These are phyloP conservation scores for Coelastrella sp. DNA, from an alignment of 139 green algal species.

Conservation along the genomic window DNA sequence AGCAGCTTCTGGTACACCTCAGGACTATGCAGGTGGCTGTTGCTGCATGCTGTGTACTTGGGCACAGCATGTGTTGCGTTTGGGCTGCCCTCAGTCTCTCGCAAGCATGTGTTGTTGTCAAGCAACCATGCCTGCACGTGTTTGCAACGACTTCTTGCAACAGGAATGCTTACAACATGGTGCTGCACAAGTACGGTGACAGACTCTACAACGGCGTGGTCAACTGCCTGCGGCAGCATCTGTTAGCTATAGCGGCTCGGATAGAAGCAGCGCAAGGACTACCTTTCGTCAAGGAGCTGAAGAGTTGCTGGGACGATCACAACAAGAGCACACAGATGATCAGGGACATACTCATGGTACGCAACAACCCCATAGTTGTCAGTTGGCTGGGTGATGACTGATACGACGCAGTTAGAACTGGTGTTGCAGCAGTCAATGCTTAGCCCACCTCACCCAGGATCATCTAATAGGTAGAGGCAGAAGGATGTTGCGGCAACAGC, in stretches of 20 bases:
- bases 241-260: slow-evolving; percentile 74
- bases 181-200: slow-evolving; percentile 97
- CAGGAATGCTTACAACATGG: slow-evolving; percentile 99
- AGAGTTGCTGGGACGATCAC: slow-evolving; percentile 90
- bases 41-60: background rate
- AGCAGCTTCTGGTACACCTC: too few relatives aligned
- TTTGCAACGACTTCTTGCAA: too few relatives aligned
- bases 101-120: too few relatives aligned
- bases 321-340: slow-evolving; percentile 97
- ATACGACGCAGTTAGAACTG: background rate
- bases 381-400: background rate
- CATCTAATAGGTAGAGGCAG: too few relatives aligned
- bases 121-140: too few relatives aligned
- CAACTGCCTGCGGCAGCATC: slow-evolving; percentile 78
- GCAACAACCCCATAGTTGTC: background rate
- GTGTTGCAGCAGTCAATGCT: background rate
- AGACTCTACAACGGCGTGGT: slow-evolving; percentile 92
- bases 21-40: background rate
- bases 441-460: too few relatives aligned
- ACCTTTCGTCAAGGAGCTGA: slow-evolving; percentile 91
- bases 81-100: too few relatives aligned
- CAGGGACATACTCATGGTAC: slow-evolving; percentile 97
- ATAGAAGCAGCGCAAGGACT: slow-evolving; percentile 82
- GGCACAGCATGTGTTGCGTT: background rate
- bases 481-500: too few relatives aligned